These are phyloP conservation scores for Teunomyces lycoperdinae DNA, from an alignment of 805 yeast species.

Conservation along the genomic window DNA sequence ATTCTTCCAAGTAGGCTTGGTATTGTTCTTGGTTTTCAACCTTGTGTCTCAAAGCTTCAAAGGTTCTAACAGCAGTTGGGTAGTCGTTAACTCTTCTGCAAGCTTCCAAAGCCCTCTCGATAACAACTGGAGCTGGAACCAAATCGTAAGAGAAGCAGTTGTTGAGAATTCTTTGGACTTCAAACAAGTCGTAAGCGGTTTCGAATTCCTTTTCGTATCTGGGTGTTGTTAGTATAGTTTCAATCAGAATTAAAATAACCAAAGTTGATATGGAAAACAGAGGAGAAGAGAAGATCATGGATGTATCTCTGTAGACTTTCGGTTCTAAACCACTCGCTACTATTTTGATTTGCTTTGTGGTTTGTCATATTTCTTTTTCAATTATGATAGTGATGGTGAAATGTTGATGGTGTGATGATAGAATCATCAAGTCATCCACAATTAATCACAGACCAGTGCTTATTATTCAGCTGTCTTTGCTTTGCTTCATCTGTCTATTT, in stretches of 20 bases:
- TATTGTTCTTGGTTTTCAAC: slow-evolving; percentile 94
- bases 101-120: slow-evolving; percentile 94
- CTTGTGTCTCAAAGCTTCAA: slow-evolving; percentile 94
- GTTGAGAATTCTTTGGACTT: slow-evolving; percentile 83
- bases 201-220: slow-evolving; percentile 96
- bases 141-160: slow-evolving; percentile 97
- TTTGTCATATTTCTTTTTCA: too few species aligned
- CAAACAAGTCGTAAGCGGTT: slow-evolving; percentile 61
- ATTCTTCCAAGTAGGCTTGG: slow-evolving; percentile 92
- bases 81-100: slow-evolving; percentile 98
- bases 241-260: not conserved
- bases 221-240: slow-evolving; percentile 24
- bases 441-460: too few species aligned
- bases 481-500: not conserved
- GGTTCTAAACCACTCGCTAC: too few species aligned
- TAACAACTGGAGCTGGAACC: slow-evolving; percentile 96
- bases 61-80: slow-evolving; percentile 98
- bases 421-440: too few species aligned
- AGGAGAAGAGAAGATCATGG: not conserved
- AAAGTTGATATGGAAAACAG: not conserved
- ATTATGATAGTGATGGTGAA: too few species aligned
- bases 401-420: too few species aligned
- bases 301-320: not conserved
- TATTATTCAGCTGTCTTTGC: not conserved
- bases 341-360: too few species aligned